A percentile compares a stretch with the other conserved stretches of the same genome.
phyloP scores from a whole-genome alignment of 805 yeast species.

The Candida andamanensis region DNA sequence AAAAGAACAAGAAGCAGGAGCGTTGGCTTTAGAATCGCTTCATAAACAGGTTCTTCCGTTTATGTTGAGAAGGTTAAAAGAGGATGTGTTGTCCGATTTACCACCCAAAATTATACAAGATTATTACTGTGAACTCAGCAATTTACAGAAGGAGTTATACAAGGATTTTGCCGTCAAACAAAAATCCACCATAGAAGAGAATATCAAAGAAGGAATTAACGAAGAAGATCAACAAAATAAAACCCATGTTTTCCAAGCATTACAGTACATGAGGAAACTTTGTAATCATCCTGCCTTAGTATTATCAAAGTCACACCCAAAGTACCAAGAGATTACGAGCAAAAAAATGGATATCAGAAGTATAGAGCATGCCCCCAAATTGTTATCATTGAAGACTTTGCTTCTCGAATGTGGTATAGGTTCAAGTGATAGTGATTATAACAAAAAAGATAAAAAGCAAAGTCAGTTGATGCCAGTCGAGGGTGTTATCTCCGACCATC shows the following conservation, averaged over 20 bases:
- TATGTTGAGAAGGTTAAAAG: constrained; percentile 91
- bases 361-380: constrained; percentile 85
- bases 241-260: constrained; percentile 94
- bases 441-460: constrained; percentile 25
- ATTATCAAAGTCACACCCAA: constrained; percentile 77
- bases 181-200: constrained; percentile 63
- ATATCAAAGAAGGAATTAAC: constrained; percentile 37
- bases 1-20: constrained; percentile 95
- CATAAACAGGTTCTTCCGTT: constrained; percentile 97
- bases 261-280: constrained; percentile 93
- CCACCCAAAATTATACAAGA: constrained; percentile 99
- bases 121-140: constrained; percentile 93
- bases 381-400: constrained; percentile 73
- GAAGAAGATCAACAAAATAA: constrained; percentile 45
- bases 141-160: constrained; percentile 80
- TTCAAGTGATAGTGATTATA: constrained; percentile 31
- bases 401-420: constrained; percentile 93
- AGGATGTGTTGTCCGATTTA: constrained; percentile 89
- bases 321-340: constrained; percentile 59
- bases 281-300: constrained; percentile 97
- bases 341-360: constrained; percentile 61
- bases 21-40: constrained; percentile 88
- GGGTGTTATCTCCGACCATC: constrained; percentile 85
- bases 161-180: constrained; percentile 87
- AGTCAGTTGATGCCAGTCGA: constrained; percentile 39